Base-by-base conservation (phyloP, 139 green algal genomes). In the Spirogloea muscicola region DNA sequence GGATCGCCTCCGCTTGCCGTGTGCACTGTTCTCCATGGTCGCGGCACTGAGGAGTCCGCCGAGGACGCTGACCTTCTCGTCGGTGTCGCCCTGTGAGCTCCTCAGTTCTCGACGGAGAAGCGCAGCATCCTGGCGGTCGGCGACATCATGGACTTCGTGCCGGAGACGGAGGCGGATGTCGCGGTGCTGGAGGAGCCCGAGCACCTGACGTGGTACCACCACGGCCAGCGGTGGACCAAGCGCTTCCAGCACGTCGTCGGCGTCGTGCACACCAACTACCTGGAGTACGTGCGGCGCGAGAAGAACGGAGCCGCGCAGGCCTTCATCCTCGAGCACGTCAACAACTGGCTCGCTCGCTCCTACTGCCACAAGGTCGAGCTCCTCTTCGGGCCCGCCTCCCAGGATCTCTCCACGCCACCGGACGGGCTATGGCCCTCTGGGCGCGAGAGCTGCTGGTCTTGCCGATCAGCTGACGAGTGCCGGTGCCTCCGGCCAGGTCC, bases 251-350 rank as follows among this genome's bases (percentile, higher is more conserved):
- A 97, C 78, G 95, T 99, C 40, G 95, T 80, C 1, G 95, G 91
- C 27, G 88, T 99, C 51, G 91, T 98, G 81, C 95, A 99, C 88
- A 99, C 95, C 63, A 99, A 99, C 86, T 99, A 99, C 84, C 86
- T 98, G 55, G 95, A 99, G 84, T 99, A 99, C 72, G 94, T 88
- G 1, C 83, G 66, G 0, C 72, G 90, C 5, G 91, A 95, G 82
- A 86, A 91, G 49, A 72, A 86, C 9, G 91, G 91, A 2, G 36
- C 81, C 7, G 29, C 94, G 13, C 94, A 93, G 77, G 87, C 88
- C 69, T 52, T 74, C 29, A 31, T 90, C 48, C 79, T 96, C 62
- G 61, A 72, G 25, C 66, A 83, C 60, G 57, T 96, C 66, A 98
- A 98, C 85, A 83, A 70, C 39, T 80, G 84, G 83, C 85, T 96